Evolutionary conservation across 768 basidiomycete species (phyloP).

Genomic region (Basidioascus undulatus): DNA sequence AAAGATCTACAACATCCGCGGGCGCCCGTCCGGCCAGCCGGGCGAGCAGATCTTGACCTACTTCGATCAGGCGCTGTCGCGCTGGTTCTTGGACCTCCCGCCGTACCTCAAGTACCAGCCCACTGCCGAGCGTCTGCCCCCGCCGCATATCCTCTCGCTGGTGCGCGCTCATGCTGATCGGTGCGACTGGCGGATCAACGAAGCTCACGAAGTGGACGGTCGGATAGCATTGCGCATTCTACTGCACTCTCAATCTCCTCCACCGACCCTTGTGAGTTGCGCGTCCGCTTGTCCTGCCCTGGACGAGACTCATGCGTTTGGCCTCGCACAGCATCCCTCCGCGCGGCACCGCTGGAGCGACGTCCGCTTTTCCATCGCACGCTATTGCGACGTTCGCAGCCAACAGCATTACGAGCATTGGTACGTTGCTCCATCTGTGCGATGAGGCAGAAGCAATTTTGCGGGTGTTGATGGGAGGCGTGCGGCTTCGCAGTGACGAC

Average conservation of each 20-base stretch:
- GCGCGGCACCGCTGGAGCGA: conserved; percentile 7
- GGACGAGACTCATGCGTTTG: neutral
- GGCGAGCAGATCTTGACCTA: conserved; percentile 11
- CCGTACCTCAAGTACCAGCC: conserved; percentile 12
- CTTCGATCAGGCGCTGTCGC: conserved; percentile 15
- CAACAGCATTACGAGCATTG: conserved; percentile 12
- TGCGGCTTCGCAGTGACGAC: no score
- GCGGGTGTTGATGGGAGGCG: no score
- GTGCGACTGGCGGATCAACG: no score
- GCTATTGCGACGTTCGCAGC: conserved; percentile 14
- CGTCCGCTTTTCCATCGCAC: conserved; percentile 9
- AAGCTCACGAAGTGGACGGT: no score
- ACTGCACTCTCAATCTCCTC: conserved; percentile 15
- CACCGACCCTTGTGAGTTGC: conserved; percentile 16
- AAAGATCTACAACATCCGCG: conserved; percentile 16
- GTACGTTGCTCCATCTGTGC: conserved; percentile 3
- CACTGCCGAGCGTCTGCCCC: conserved; percentile 9
- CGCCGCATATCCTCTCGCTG: conserved; percentile 9
- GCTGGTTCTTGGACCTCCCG: conserved; percentile 15
- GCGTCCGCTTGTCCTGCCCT: neutral
- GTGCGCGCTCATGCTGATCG: no score
- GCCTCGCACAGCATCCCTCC: conserved; percentile 9
- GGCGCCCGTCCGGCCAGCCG: conserved; percentile 12
- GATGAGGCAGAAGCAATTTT: no score
- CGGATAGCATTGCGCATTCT: conserved; percentile 17